Conservation (phyloP, 75 land plant species). For the Cunninghamia lanceolata region DNA sequence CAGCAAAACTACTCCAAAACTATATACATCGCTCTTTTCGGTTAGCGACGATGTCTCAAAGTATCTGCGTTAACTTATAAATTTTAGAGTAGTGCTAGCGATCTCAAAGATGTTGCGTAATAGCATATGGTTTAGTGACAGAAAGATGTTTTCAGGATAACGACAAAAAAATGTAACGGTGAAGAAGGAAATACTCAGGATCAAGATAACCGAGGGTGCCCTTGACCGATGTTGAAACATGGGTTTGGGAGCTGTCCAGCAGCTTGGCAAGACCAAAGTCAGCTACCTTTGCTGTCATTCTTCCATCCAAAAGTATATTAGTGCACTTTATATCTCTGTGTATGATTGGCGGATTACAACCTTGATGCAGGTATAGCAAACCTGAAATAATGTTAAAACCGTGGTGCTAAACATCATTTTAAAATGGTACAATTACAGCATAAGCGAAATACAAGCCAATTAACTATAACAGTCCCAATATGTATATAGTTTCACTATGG, state of each 20-base stretch:
- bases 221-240: constrained; percentile 1
- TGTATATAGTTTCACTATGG: not conserved
- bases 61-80: constrained; percentile 77
- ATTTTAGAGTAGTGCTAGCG: constrained; percentile 38
- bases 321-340: constrained; percentile 28
- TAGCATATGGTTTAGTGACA: not conserved
- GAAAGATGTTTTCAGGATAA: not conserved
- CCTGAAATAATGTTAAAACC: not conserved
- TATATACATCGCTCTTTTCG: constrained; percentile 93
- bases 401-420: too few species aligned
- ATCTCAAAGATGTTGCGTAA: not conserved
- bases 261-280: constrained; percentile 29
- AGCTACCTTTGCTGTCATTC: constrained; percentile 19
- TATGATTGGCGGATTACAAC: constrained; percentile 17
- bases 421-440: too few species aligned
- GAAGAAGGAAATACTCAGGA: constrained; percentile 19
- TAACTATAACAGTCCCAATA: constrained; percentile 15
- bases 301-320: constrained; percentile 17
- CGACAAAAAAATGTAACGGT: constrained; percentile 2
- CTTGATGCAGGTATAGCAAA: constrained; percentile 27
- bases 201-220: constrained; percentile 16
- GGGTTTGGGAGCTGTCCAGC: constrained; percentile 1
- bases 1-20: constrained; percentile 88
- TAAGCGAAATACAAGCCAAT: constrained; percentile 38
- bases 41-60: constrained; percentile 69